Evolutionary conservation across 23 red algal genomes (phyloP).

Genomic region (Gracilaria vermiculophylla): DNA sequence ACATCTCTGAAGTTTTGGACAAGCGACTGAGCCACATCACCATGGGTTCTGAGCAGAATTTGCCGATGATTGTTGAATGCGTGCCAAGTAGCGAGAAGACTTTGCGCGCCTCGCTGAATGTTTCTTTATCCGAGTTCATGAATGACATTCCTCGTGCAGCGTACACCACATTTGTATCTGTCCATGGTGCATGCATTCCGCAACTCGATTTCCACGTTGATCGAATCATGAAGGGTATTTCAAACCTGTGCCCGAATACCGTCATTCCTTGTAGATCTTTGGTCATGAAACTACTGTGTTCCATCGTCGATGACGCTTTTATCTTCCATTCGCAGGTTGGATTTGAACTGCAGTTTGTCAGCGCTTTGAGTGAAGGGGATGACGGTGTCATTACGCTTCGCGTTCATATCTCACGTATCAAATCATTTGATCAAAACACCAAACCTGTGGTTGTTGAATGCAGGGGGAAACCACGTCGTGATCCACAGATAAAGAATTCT

Average conservation of each 20-base stretch:
- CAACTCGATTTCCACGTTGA: constrained; percentile 9
- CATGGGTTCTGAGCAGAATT: not conserved
- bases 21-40: not conserved
- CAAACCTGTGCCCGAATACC: not conserved
- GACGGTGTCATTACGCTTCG: not conserved
- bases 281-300: not conserved
- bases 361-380: not conserved
- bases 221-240: not conserved
- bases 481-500: constrained; percentile 43
- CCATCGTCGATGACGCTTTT: constrained; percentile 13
- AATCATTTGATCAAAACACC: not conserved
- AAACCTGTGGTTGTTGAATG: constrained; percentile 38
- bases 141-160: not conserved
- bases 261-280: not conserved
- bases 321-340: not conserved
- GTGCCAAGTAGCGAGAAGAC: not conserved
- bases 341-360: not conserved
- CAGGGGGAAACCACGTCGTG: constrained; percentile 33
- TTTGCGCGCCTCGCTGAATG: not conserved
- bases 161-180: constrained; percentile 10
- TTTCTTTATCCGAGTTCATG: not conserved
- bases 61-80: not conserved
- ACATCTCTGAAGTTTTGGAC: not conserved
- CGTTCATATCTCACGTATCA: not conserved
- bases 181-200: not conserved